Evolutionary conservation across 179 eudicot species (phyloP).

Genomic region (Beta lomatogona): DNA sequence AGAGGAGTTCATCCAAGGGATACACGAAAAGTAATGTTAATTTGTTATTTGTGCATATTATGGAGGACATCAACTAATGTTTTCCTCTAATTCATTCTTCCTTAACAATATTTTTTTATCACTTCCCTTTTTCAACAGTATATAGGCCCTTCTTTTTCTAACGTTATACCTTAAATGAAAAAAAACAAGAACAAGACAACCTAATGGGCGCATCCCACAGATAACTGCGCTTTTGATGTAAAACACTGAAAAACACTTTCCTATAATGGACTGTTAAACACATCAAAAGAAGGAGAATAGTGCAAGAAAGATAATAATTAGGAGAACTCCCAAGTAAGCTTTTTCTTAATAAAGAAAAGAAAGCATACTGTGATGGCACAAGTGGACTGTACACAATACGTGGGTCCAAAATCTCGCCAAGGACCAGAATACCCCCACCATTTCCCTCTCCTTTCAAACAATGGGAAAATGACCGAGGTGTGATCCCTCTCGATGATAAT

Average conservation of each 20-base stretch:
- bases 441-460: slow-evolving; percentile 86
- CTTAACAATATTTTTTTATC: not conserved
- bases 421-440: slow-evolving; percentile 93
- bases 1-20: slow-evolving; percentile 1
- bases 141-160: not conserved
- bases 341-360: slow-evolving; percentile 9
- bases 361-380: slow-evolving; percentile 85
- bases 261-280: not conserved
- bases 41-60: not conserved
- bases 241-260: not conserved
- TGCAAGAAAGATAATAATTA: not conserved
- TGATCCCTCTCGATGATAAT: slow-evolving; percentile 72
- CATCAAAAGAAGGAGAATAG: not conserved
- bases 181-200: not conserved
- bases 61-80: not conserved
- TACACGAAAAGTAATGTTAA: not conserved
- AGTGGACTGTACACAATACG: slow-evolving; percentile 90
- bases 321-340: not conserved
- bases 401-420: slow-evolving; percentile 94
- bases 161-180: not conserved
- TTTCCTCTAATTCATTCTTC: not conserved
- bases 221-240: not conserved
- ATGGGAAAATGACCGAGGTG: slow-evolving; percentile 92
- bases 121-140: not conserved
- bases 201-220: not conserved